Conservation (phyloP, 1,284 basidiomycete genomes). For the Gymnopus androsaceus region DNA sequence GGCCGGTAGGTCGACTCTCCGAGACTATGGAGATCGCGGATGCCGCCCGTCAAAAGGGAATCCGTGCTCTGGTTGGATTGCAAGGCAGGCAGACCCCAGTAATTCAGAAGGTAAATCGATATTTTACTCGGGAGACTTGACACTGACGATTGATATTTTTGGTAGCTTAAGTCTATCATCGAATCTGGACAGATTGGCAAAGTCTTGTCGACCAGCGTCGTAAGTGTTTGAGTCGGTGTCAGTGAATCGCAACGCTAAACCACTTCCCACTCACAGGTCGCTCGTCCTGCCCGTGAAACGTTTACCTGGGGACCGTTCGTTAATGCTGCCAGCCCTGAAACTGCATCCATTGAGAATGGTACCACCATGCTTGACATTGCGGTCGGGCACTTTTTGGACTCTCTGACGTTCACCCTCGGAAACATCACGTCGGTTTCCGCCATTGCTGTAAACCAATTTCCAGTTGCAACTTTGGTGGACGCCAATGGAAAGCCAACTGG, state of each 20-base stretch:
- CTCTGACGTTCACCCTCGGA: slow-evolving; percentile 32
- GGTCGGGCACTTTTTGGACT: slow-evolving; percentile 32
- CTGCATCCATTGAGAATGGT: not conserved
- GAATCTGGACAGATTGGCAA: slow-evolving; percentile 28
- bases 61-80: slow-evolving; percentile 34
- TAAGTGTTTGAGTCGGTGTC: slow-evolving; percentile 18
- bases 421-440: slow-evolving; percentile 33
- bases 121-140: not conserved
- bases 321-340: not conserved
- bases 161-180: not conserved
- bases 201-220: slow-evolving; percentile 31
- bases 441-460: slow-evolving; percentile 27
- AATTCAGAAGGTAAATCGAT: slow-evolving; percentile 29
- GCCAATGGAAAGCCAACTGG: slow-evolving; percentile 27
- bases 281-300: not conserved
- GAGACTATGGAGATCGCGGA: slow-evolving; percentile 35
- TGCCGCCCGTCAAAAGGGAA: slow-evolving; percentile 31
- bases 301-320: not conserved
- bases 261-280: not conserved
- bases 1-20: slow-evolving; percentile 36
- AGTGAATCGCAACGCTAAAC: not conserved
- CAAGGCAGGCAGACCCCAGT: slow-evolving; percentile 32
- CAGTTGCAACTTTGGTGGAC: slow-evolving; percentile 29
- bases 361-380: slow-evolving; percentile 29
- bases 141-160: not conserved